These are phyloP conservation scores for Brassica hybrid DNA, from an alignment of 441 rosid genomes.

Conservation along the genomic window DNA sequence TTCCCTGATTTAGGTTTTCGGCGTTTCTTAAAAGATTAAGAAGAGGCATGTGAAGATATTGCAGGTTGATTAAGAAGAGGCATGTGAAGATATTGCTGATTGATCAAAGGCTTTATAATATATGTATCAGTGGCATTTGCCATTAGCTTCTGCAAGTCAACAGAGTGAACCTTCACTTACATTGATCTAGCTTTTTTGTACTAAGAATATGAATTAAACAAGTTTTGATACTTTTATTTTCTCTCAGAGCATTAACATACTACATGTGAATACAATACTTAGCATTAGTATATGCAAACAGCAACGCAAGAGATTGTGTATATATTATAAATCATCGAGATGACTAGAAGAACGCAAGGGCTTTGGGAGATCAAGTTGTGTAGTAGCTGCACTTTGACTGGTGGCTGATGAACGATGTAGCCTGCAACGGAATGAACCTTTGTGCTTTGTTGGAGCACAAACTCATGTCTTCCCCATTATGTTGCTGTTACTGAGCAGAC, in stretches of 20 bases:
- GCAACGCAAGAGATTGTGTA: neutral
- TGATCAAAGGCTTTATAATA: slow-evolving; percentile 10
- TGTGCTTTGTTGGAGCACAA: slow-evolving; percentile 40
- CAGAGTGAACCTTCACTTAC: slow-evolving; percentile 1
- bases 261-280: no score
- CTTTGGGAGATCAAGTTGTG: slow-evolving; percentile 35
- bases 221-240: neutral
- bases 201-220: neutral
- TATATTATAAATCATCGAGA: neutral
- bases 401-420: slow-evolving; percentile 35
- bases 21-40: slow-evolving; percentile 43
- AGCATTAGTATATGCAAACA: neutral
- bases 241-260: no score
- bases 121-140: slow-evolving; percentile 7
- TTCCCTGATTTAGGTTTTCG: slow-evolving; percentile 60
- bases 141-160: no score
- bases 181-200: no score
- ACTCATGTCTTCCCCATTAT: slow-evolving; percentile 26
- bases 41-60: slow-evolving; percentile 13
- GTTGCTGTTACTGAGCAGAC: slow-evolving; percentile 23
- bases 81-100: slow-evolving; percentile 1
- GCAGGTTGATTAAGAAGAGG: slow-evolving; percentile 4
- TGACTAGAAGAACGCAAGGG: slow-evolving; percentile 17
- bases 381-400: slow-evolving; percentile 15
- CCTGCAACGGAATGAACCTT: slow-evolving; percentile 42